phyloP scores from a whole-genome alignment of 306 rosid genomes.

The Citrullus amarus region DNA sequence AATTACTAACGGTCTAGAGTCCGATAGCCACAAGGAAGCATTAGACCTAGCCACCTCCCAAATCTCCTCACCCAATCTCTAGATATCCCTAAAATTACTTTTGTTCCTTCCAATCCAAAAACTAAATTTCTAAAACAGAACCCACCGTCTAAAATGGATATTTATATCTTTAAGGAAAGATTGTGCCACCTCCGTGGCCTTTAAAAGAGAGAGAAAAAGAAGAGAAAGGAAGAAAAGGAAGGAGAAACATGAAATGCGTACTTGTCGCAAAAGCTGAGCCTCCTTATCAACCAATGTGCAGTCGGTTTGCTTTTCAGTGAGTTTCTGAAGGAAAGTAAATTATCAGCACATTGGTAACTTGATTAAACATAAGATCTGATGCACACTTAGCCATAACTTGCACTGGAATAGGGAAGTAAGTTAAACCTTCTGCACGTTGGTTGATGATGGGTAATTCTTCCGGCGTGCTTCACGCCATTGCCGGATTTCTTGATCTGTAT shows the following conservation, averaged over 20 bases:
- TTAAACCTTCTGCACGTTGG: conserved; percentile 44
- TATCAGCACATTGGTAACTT: conserved; percentile 20
- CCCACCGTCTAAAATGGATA: neutral
- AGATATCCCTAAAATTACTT: too few species aligned
- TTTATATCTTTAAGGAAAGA: too few species aligned
- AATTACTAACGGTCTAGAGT: neutral
- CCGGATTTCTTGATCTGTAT: conserved; percentile 60
- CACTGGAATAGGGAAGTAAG: neutral
- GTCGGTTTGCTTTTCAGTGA: conserved; percentile 9
- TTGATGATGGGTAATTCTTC: conserved; percentile 55
- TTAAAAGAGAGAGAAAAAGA: neutral
- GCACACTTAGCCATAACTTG: neutral
- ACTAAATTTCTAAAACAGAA: neutral
- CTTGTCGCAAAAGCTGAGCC: conserved; percentile 44
- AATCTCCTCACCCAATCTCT: too few species aligned
- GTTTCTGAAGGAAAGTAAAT: conserved; percentile 38
- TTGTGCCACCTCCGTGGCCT: neutral
- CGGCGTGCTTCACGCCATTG: conserved; percentile 84
- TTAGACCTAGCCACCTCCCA: too few species aligned
- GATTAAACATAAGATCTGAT: neutral
- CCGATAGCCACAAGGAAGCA: neutral
- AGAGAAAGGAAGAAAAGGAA: neutral
- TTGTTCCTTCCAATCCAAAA: neutral
- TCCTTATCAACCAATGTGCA: conserved; percentile 32
- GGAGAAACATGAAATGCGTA: conserved; percentile 4